Evolutionary conservation across 2,329 filamentous ascomycete genomes (phyloP).

Genomic region (Balansia obtecta): DNA sequence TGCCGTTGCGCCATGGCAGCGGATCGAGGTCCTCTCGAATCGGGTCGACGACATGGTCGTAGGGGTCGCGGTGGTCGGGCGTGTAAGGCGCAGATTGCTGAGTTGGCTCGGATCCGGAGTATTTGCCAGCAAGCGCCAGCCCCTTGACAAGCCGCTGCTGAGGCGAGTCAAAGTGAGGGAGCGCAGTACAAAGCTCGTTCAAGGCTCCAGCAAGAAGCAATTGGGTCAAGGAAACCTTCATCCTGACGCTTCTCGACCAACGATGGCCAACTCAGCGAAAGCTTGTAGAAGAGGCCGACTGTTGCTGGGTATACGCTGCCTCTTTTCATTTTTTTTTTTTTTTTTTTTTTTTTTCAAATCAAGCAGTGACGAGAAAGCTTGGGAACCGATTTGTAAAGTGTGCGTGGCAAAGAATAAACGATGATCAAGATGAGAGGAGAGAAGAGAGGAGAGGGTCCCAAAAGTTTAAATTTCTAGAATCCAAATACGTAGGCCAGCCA

Average conservation of each 20-base stretch:
- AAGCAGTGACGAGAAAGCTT: too few species aligned
- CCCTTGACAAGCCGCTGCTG: constrained; percentile 41
- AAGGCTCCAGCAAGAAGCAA: constrained; percentile 16
- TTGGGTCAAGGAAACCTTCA: constrained; percentile 16
- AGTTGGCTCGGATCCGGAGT: constrained; percentile 13
- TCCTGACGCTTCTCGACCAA: constrained; percentile 2
- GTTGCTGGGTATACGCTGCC: too few species aligned
- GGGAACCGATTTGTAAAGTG: too few species aligned
- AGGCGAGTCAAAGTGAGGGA: constrained; percentile 35
- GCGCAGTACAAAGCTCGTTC: constrained; percentile 11
- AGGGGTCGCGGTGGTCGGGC: constrained; percentile 45
- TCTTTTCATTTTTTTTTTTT: too few species aligned
- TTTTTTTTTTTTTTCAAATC: too few species aligned
- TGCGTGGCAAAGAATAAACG: too few species aligned
- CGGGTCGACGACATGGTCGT: constrained; percentile 50
- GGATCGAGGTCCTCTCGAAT: constrained; percentile 49
- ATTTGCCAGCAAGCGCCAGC: constrained; percentile 31
- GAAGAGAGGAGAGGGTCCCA: too few species aligned
- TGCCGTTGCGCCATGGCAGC: constrained; percentile 49
- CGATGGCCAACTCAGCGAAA: neutral
- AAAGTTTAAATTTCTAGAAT: too few species aligned
- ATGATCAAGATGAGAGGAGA: neutral
- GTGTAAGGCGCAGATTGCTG: constrained; percentile 37
- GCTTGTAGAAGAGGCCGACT: too few species aligned
- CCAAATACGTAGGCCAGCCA: too few species aligned